Evolutionary conservation across 2,329 filamentous ascomycete species (phyloP).

Genomic region (Bipolaris gigantea): DNA sequence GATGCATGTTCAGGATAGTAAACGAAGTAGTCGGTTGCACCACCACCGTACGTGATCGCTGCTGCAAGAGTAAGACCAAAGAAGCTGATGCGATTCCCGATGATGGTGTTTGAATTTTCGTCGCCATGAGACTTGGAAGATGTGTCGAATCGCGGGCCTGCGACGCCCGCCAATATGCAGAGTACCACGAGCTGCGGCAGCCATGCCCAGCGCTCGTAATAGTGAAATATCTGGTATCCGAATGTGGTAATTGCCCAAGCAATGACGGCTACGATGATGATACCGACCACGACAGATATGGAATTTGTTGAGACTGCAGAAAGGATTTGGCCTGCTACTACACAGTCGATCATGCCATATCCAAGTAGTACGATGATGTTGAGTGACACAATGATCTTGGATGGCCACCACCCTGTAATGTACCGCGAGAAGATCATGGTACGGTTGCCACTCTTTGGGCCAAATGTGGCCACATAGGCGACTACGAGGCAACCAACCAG

Average conservation of each 20-base stretch:
- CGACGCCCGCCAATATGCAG: slow-evolving; percentile 63
- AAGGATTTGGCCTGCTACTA: slow-evolving; percentile 69
- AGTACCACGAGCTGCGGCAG: slow-evolving; percentile 64
- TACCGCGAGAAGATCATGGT: slow-evolving; percentile 62
- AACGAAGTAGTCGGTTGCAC: slow-evolving; percentile 69
- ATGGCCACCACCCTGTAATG: slow-evolving; percentile 67
- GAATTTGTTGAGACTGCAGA: slow-evolving; percentile 64
- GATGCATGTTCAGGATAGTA: slow-evolving; percentile 62
- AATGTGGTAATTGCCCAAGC: slow-evolving; percentile 67
- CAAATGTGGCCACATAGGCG: slow-evolving; percentile 65
- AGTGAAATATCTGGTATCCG: slow-evolving; percentile 68
- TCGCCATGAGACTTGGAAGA: slow-evolving; percentile 56
- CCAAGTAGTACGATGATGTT: slow-evolving; percentile 66
- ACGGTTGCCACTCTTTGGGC: slow-evolving; percentile 62
- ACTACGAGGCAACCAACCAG: slow-evolving; percentile 58
- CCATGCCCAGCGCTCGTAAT: slow-evolving; percentile 70
- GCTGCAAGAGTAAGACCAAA: slow-evolving; percentile 69
- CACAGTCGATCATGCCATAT: slow-evolving; percentile 65
- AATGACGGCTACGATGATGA: slow-evolving; percentile 65
- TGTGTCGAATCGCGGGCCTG: slow-evolving; percentile 62
- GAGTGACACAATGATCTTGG: slow-evolving; percentile 64
- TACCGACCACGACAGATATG: slow-evolving; percentile 67
- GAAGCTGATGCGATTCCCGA: slow-evolving; percentile 65
- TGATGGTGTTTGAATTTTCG: slow-evolving; percentile 50
- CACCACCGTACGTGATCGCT: slow-evolving; percentile 64